A percentile compares a stretch with the other conserved stretches of the same genome.
phyloP scores from a whole-genome alignment of 345 rosid genomes.

The Zanthoxylum bungeanum region DNA sequence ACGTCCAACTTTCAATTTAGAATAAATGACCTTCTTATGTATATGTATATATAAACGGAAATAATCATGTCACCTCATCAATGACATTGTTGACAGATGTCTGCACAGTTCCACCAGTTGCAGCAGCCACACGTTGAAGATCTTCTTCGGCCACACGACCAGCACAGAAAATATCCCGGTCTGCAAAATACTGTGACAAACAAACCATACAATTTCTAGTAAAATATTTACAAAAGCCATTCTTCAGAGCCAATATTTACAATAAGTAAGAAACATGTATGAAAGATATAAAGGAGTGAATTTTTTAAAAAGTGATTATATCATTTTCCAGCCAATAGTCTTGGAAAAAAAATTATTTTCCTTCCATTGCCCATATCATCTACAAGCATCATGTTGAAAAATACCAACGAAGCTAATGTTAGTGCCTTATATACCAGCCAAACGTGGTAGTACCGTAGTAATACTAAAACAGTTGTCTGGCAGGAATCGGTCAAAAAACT shows the following conservation, averaged over 20 bases:
- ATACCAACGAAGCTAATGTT: not conserved
- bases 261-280: not conserved
- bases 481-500: not conserved
- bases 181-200: slow-evolving; percentile 88
- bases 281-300: not conserved
- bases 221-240: not conserved
- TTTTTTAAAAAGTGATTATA: not conserved
- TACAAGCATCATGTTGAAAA: not conserved
- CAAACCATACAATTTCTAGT: not conserved
- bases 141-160: slow-evolving; percentile 99
- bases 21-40: not conserved
- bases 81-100: slow-evolving; percentile 93
- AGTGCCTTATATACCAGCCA: not conserved
- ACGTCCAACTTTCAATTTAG: slow-evolving; percentile 2
- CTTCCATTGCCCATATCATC: not conserved
- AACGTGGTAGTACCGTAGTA: not conserved
- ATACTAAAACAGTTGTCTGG: not conserved
- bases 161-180: slow-evolving; percentile 98
- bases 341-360: not conserved
- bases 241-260: not conserved
- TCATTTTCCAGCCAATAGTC: not conserved
- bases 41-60: not conserved
- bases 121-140: slow-evolving; percentile 91
- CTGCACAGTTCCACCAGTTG: slow-evolving; percentile 94
- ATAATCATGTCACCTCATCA: slow-evolving; percentile 54